Base-by-base conservation (phyloP, 2,329 filamentous ascomycete genomes). In the Aspergillus candidus region DNA sequence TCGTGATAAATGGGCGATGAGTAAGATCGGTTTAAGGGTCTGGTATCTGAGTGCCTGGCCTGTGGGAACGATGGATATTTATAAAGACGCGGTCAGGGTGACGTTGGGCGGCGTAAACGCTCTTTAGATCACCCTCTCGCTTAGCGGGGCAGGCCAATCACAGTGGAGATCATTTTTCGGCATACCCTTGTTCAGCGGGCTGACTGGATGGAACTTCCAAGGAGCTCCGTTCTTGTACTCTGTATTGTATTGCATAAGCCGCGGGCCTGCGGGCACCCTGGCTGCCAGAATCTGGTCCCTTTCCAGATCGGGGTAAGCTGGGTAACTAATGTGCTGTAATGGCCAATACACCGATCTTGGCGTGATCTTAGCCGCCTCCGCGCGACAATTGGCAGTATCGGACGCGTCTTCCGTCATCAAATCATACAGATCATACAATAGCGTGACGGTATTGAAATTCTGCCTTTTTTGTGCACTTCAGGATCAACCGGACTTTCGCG, bases 81-180 rank as follows among this genome's bases (percentile, higher is more conserved):
- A 72, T 72, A 69, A 67, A 58, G 57, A 66, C 61, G 60, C 60
- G 60, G 51, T 53, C 55, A 58, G 64, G 61, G 64, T 70, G 66
- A 70, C 67, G 68, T 68, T 66, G 56, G 61, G 58, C 54, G 48
- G 56, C 54, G 58, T 58, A 63, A 63, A 58, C 60, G 57, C 54
- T 54, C 54, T 63, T 63, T 56, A 71, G 69, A 73, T 73, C 71
- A 73, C 67, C 62, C 64, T 63, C 62, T 68, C 65, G 62, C 66
- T 66, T 66, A 68, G 57, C 45, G 47, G 51, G 58, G 59, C 54
- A 52, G 57, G 46, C 68, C 69, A 72, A 72, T 71, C 62, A 69
- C 27, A 51, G 44, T 33, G 38, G 44, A 55, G 63, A 68, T 66
- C 65, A 66, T 48, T 33, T 32, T 44, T 48, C 48, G 50, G 33